Base-by-base conservation (phyloP, 805 yeast species). In the Hemisphaericaspora nanyangensis region DNA sequence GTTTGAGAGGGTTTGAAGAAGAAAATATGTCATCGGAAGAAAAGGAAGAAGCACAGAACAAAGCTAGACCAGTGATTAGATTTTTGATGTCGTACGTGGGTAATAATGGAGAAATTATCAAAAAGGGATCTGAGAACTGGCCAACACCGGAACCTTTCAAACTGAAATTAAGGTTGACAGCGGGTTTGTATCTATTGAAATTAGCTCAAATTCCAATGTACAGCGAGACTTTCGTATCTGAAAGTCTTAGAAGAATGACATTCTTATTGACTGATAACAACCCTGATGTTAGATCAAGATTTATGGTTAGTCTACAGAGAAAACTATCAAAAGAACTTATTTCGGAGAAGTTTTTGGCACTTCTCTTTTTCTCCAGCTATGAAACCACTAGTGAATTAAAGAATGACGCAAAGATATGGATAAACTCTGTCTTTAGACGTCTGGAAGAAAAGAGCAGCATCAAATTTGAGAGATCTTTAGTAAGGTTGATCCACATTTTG, bases 41-140 rank as follows among this genome's bases (percentile, higher is more conserved):
- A 2, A 70, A 68, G 4, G 63, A 58, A 8, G 60, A 65, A 8
- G 55, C 72, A 2, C 59, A 72, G 2, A 39, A 48, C 38, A 60
- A 73, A 30, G 77, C 83, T 0, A 76, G 72, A 39, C 86, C 88
- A 12, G 79, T 85, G 0, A 59, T 87, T 44, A 85, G 82, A 49
- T 60, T 88, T 19, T 66, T 88, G 22, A 67, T 77, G 25, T 77
- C 88, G 1, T 64, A 85, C 25, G 76, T 88, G 35, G 77, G 80
- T 1, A 82, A 82, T 54, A 84, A 85, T 32, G 96, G 96, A 20
- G 96, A 89, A 51, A 72, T 88, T 24, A 76, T 81, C 46, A 74
- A 38, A 55, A 59, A 42, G 17, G 68, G 69, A 38, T 49, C 69
- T 4, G 63, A 58, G 7, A 59, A 62, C 13, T 68, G 60, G 48